Conservation (phyloP, 208 protist genomes). For the Trypanosoma rangeli region DNA sequence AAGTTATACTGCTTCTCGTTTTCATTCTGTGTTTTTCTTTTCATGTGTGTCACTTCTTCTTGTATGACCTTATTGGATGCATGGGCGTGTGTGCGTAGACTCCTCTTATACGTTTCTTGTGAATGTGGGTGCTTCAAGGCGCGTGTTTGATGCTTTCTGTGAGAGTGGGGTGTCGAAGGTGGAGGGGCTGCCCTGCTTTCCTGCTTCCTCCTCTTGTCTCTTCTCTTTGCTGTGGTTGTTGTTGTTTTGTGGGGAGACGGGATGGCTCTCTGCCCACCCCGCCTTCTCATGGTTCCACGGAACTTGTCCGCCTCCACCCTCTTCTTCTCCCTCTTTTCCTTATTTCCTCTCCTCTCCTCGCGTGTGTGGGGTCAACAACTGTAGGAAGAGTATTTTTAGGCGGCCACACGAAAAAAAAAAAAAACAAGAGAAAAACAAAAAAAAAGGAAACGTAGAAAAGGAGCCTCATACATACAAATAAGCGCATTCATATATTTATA, state of each 20-base stretch:
- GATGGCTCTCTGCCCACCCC: neutral
- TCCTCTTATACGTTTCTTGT: neutral
- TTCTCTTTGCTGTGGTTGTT: neutral
- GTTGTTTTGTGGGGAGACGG: neutral
- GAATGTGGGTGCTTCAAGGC: neutral
- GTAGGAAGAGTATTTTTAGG: neutral
- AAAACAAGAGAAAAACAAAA: neutral
- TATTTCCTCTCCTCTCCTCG: slow-evolving; percentile 14
- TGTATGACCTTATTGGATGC: neutral
- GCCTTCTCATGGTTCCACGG: neutral
- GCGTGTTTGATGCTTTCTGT: neutral
- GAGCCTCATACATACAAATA: neutral
- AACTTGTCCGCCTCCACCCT: neutral
- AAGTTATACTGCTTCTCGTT: slow-evolving; percentile 8
- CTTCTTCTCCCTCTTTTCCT: neutral
- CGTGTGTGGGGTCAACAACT: neutral
- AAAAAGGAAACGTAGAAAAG: neutral
- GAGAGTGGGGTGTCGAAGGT: neutral
- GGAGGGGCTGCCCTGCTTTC: neutral
- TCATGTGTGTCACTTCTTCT: neutral
- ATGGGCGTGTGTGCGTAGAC: neutral
- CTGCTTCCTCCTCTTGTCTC: neutral
- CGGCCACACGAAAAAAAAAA: neutral
- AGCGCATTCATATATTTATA: neutral
- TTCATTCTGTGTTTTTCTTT: slow-evolving; percentile 10